Base-by-base conservation (phyloP, 2,329 filamentous ascomycete genomes). In the Alternaria longipes region DNA sequence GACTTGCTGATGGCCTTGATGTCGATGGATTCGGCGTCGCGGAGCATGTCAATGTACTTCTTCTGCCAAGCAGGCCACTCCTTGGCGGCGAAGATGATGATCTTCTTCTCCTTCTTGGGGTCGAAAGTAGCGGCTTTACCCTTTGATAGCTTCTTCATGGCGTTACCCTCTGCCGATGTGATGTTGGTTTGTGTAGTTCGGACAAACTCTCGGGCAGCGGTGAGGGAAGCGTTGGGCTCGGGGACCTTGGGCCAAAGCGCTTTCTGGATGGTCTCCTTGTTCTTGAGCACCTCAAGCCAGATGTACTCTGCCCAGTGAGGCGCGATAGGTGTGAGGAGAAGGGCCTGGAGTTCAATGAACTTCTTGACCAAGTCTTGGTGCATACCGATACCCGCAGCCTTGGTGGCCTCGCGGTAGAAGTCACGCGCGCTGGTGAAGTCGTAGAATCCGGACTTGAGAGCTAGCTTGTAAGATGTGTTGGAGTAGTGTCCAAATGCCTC, bases 221-320 rank as follows among this genome's bases (percentile, higher is more conserved):
- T 90, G 60, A 97, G 86, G 44, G 84, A 82, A 5, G 90, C 82
- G 64, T 91, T 84, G 1, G 89, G 84, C 22, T 86, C 84, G 1
- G 90, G 87, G 0, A 92, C 88, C 52, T 86, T 81, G 14, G 93
- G 93, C 85, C 88, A 97, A 41, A 84, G 84, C 12, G 91, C 93
- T 54, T 89, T 88, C 81, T 98, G 94, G 72, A 99, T 88, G 8
- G 90, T 91, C 56, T 84, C 81, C 36, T 86, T 79, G 83, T 90
- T 93, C 77, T 91, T 88, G 62, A 99, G 87, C 2, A 98, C 88
- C 80, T 98, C 94, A 56, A 91, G 87, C 93, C 93, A 98, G 76
- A 99, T 89, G 80, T 97, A 91, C 77, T 99, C 95, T 47, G 92
- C 85, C 90, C 93, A 98, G 81, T 99, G 95, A 60, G 95, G 94